Conservation (phyloP, 805 yeast species). For the Teunomyces tritomae region DNA sequence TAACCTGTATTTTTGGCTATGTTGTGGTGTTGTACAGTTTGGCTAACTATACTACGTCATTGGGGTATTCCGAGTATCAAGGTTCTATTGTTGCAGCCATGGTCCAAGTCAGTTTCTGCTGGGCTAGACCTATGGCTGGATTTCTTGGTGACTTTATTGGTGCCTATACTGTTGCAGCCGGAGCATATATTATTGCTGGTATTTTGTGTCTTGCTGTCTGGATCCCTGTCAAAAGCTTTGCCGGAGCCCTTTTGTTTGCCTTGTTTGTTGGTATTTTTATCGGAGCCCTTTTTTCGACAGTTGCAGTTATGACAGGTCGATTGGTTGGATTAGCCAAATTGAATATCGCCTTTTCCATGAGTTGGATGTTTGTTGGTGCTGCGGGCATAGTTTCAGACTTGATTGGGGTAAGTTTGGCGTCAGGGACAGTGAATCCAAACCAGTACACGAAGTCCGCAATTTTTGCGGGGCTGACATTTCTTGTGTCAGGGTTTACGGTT, state of each 20-base stretch:
- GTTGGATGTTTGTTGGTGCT: constrained; percentile 52
- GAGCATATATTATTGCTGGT: constrained; percentile 23
- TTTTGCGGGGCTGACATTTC: constrained; percentile 56
- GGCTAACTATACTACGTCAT: constrained; percentile 56
- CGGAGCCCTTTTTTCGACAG: constrained; percentile 61
- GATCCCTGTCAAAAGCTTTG: constrained; percentile 52
- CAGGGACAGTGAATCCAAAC: constrained; percentile 33
- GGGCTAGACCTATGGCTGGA: constrained; percentile 60
- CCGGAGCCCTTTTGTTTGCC: constrained; percentile 53
- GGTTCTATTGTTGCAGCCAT: constrained; percentile 60
- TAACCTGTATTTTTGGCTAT: constrained; percentile 57
- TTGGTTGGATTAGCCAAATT: constrained; percentile 54
- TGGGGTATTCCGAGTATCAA: constrained; percentile 54
- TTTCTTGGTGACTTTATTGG: constrained; percentile 50
- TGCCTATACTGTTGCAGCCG: constrained; percentile 42
- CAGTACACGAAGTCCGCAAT: constrained; percentile 55
- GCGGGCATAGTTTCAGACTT: constrained; percentile 58
- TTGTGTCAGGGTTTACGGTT: constrained; percentile 43
- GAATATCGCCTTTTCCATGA: constrained; percentile 48
- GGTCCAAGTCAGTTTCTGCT: constrained; percentile 54
- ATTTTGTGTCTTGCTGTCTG: constrained; percentile 37
- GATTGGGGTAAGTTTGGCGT: constrained; percentile 53
- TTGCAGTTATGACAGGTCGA: constrained; percentile 50
- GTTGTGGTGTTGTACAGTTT: constrained; percentile 57
- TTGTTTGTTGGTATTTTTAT: constrained; percentile 53